Evolutionary conservation across 495 filamentous ascomycete genomes (phyloP), one percentile per base, ranked within the genome.

Genomic region (Elaphomyces granulatus): DNA sequence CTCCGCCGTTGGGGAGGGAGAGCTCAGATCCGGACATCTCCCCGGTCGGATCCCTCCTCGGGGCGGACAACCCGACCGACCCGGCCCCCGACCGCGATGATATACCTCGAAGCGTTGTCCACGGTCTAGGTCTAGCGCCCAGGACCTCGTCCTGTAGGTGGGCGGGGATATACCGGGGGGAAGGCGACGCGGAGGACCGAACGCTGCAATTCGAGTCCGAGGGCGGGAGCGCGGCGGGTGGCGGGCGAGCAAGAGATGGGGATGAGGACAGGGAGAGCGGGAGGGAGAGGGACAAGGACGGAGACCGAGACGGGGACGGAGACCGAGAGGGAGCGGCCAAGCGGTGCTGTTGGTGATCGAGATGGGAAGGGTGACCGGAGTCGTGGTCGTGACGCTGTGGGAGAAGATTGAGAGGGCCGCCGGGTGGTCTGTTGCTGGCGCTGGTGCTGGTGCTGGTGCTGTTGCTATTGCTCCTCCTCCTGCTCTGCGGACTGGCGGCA

Each of bases 21-120:
- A 51, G 54, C 21, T 70, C 66, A 19, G 57, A 51, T 28, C 46
- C 52, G 17, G 56, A 59, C 58, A 64, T 71, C 33, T 78, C 75
- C 46, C 66, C 62, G 42, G 55, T 61, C 34, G 67, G 59, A 47
- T 81, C 79, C 45, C 70, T 70, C 42, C 80, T 72, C 35, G 87
- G 62, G 37, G 75, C 74, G 38, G 87, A 60, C 34, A 74, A 75
- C 48, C 80, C 74, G n/a, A n/a, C n/a, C n/a, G n/a, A n/a, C n/a
- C n/a, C n/a, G n/a, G n/a, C n/a, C n/a, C n/a, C n/a, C n/a, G n/a
- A n/a, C n/a, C n/a, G n/a, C n/a, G n/a, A n/a, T n/a, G n/a, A n/a
- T n/a, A n/a, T n/a, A n/a, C 34, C 49, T 49, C n/a, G 59, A 50
- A n/a, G 65, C 60, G 31, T 68, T 76, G 12, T 66, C 66, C 31